A percentile compares a stretch with the other conserved stretches of the same genome.
Evolutionary conservation across 805 yeast genomes (phyloP).

Genomic region (Teunomyces barrocoloradensis): DNA sequence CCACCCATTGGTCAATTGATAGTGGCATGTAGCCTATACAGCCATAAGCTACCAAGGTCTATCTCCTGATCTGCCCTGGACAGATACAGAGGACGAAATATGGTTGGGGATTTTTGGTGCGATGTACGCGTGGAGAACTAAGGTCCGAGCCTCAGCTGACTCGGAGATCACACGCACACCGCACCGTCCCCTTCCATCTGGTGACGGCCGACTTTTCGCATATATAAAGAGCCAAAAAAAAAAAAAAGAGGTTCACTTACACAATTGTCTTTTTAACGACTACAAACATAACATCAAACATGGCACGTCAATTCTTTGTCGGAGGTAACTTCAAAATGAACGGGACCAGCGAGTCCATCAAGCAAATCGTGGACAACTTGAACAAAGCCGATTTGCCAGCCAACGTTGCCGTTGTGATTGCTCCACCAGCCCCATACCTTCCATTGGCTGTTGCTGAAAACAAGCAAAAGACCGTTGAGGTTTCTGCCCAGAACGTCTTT

Average conservation of each 20-base stretch:
- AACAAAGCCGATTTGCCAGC: constrained; percentile 74
- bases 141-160: constrained; percentile 3
- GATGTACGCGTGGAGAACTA: neutral
- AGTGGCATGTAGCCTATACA: no score
- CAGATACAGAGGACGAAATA: neutral
- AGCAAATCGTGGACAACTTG: constrained; percentile 76
- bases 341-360: constrained; percentile 86
- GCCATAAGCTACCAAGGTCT: no score
- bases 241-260: neutral
- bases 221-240: constrained; percentile 5
- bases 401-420: constrained; percentile 87
- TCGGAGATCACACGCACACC: neutral
- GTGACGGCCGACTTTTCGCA: constrained; percentile 8
- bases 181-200: neutral
- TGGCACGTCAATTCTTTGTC: constrained; percentile 92
- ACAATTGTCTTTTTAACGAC: neutral
- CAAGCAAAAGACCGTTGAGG: constrained; percentile 68
- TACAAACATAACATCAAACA: constrained; percentile 16
- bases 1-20: neutral
- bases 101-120: neutral
- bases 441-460: constrained; percentile 67
- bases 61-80: neutral
- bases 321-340: constrained; percentile 99
- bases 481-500: constrained; percentile 91
- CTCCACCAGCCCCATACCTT: constrained; percentile 95